Evolutionary conservation across 306 rosid genomes (phyloP).

Genomic region (Nissolia schottii): DNA sequence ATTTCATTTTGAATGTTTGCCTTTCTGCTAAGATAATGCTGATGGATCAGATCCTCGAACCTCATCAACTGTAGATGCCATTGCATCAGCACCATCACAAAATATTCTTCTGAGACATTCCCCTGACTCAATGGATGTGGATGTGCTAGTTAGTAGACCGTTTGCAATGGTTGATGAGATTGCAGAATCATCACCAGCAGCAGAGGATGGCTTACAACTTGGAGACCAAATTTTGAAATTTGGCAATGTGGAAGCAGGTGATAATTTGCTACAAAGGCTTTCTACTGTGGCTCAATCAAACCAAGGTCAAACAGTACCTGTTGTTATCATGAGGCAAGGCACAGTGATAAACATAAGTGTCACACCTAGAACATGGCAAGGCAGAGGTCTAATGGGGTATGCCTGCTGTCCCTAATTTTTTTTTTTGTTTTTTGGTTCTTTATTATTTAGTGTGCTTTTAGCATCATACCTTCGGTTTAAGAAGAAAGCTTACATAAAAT

Average conservation of each 20-base stretch:
- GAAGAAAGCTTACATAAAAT: neutral
- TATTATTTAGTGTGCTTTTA: constrained; percentile 4
- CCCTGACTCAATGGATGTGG: constrained; percentile 49
- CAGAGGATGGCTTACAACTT: constrained; percentile 84
- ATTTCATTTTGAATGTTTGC: constrained; percentile 19
- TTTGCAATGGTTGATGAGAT: constrained; percentile 92
- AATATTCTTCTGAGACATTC: constrained; percentile 38
- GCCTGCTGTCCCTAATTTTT: constrained; percentile 28
- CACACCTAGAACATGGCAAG: constrained; percentile 93
- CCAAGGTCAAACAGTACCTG: constrained; percentile 47
- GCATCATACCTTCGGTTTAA: neutral
- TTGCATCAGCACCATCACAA: constrained; percentile 39
- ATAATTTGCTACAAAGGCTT: constrained; percentile 61
- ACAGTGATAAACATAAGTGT: constrained; percentile 50
- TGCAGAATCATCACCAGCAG: constrained; percentile 83
- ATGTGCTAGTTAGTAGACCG: constrained; percentile 54
- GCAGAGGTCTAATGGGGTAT: constrained; percentile 94
- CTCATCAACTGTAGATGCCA: constrained; percentile 26
- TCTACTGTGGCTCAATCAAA: constrained; percentile 74
- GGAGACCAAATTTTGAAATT: constrained; percentile 89
- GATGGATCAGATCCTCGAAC: constrained; percentile 41
- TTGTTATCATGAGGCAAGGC: constrained; percentile 73
- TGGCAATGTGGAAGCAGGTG: constrained; percentile 82
- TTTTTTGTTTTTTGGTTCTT: constrained; percentile 1
- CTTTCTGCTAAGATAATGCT: constrained; percentile 27